These are phyloP conservation scores for Tylopilus balloui DNA, from an alignment of 768 basidiomycete genomes.

Conservation along the genomic window DNA sequence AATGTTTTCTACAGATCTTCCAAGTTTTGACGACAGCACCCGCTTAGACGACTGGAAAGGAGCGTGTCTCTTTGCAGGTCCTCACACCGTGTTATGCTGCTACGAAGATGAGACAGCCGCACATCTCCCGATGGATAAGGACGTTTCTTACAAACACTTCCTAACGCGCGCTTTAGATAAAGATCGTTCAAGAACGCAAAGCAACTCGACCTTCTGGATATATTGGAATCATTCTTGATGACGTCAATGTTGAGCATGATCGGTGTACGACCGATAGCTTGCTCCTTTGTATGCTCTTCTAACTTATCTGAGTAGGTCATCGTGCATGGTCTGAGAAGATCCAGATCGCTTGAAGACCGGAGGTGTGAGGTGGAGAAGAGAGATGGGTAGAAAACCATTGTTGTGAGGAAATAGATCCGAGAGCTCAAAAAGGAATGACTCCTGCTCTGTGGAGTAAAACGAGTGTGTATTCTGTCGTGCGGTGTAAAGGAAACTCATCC, in stretches of 20 bases:
- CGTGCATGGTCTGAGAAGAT: too few relatives aligned
- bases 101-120: not conserved
- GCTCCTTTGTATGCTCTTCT: not conserved
- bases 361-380: too few relatives aligned
- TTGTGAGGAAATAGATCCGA: too few relatives aligned
- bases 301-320: not conserved
- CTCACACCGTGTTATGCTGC: constrained; percentile 4
- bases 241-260: not conserved
- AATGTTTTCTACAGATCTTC: not conserved
- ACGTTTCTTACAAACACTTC: not conserved
- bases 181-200: not conserved
- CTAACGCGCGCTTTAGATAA: not conserved
- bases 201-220: not conserved
- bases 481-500: not conserved
- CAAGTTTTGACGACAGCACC: not conserved
- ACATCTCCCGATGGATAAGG: not conserved
- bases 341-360: too few relatives aligned
- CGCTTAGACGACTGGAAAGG: not conserved
- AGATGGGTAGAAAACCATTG: too few relatives aligned
- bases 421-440: too few relatives aligned
- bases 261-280: not conserved
- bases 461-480: not conserved
- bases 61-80: constrained; percentile 11
- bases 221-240: constrained; percentile 3
- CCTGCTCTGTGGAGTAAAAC: not conserved